phyloP scores from a whole-genome alignment of 2,329 filamentous ascomycete genomes.

The Penicillium decumbens region DNA sequence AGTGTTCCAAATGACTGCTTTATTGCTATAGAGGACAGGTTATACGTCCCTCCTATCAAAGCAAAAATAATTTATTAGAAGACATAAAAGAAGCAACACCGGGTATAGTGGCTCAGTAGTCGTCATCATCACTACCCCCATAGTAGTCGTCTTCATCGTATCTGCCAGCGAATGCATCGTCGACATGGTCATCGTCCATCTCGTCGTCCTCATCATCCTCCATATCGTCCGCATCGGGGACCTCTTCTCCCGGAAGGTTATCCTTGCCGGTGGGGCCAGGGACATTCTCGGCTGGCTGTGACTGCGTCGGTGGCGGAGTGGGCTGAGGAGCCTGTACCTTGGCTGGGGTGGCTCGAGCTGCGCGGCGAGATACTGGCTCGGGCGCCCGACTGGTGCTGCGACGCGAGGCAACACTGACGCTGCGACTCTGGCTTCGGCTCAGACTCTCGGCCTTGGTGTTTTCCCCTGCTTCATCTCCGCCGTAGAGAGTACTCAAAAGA shows the following conservation, averaged over 20 bases:
- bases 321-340: constrained; percentile 11
- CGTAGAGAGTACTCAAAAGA: constrained; percentile 38
- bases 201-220: constrained; percentile 32
- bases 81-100: neutral
- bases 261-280: constrained; percentile 9
- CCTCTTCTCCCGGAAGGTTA: constrained; percentile 19
- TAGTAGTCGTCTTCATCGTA: constrained; percentile 23
- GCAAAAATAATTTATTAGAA: neutral
- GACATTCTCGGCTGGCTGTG: neutral
- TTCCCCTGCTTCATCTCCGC: constrained; percentile 32
- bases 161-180: constrained; percentile 36
- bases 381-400: constrained; percentile 23
- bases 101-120: constrained; percentile 24
- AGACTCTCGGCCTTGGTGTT: constrained; percentile 29
- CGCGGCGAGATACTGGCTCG: constrained; percentile 4
- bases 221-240: constrained; percentile 26
- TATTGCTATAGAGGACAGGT: constrained; percentile 2
- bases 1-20: neutral
- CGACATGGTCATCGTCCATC: constrained; percentile 26
- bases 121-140: constrained; percentile 34
- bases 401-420: constrained; percentile 26
- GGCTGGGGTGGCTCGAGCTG: constrained; percentile 14
- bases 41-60: neutral
- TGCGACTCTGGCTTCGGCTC: constrained; percentile 33
- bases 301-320: constrained; percentile 14